Base-by-base conservation (phyloP, 768 basidiomycete species). In the Boletus tylopilopsis region DNA sequence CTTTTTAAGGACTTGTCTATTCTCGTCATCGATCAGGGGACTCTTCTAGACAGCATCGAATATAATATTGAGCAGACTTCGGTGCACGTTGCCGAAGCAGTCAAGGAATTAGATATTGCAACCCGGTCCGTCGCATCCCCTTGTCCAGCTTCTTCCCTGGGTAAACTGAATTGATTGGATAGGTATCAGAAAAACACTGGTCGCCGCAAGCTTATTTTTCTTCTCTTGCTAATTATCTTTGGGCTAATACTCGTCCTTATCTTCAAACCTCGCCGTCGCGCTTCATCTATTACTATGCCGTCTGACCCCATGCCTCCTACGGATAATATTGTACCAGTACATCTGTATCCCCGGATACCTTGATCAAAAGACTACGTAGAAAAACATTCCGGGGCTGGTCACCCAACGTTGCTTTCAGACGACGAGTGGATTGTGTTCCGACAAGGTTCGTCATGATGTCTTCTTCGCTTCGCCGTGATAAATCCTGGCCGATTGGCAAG, bases 1-100 rank as follows among this genome's bases (percentile, higher is more conserved):
- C 78, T 99, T 43, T 99, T 99, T 79, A 93, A 95, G 61, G 96
- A 99, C 64, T 76, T 99, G 39, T 89, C 88, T 13, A 79, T 79
- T 30, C 81, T 99, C 47, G 92, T 99, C 51, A 97, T 98, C 55
- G 96, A 98, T 70, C 96, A 99, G 63, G 96, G 96, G 24, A 97
- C 95, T 24, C 79, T 99, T 27, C 77, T 98, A 47, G 96, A 98
- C 70, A 93, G 91, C 32, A 80, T 98, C 48, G 96, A 99, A 69
- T 99, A 92, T 71, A 99, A 99, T 66, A 89, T 99, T 45, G 93
- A 97, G 68, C 86, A 90, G 67, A 90, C 94, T 5, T 87, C 87
- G 16, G 79, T 80, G 27, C 82, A 91, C 44, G 77, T 94, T 64
- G 70, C 84, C 47, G 89, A 90, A 38, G 92, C 94, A 19, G 93